Evolutionary conservation across 768 basidiomycete species (phyloP), one percentile per base, ranked within the genome.

Genomic region (Lentinula guzmanii): DNA sequence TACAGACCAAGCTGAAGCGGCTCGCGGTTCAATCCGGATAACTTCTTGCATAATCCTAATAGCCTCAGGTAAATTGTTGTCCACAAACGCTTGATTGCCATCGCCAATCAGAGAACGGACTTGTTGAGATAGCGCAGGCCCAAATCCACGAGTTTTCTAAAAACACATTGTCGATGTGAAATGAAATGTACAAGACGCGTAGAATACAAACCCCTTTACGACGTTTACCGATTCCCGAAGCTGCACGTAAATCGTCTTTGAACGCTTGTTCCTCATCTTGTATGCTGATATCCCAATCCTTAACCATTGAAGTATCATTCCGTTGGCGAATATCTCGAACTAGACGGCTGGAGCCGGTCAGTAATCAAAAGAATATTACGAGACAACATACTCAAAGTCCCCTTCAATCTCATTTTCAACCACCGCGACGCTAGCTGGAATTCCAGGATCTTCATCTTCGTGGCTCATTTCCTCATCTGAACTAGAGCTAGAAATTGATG

Each of bases 1-100:
- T 0, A 94, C 91, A 7, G 86, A 84, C 95, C 95, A 99, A 1
- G 94, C 91, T 2, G 84, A 75, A 0, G 82, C 78, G 1, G 93
- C 90, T 16, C 90, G 84, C 2, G 95, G 93, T 70, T 99, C 96
- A 60, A 95, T 92, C 8, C 93, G 85, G 58, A 99, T 93, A 65
- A 97, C 91, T 69, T 98, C 93, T 69, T 89, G 87, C 84, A 95
- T 91, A 28, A 88, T 81, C 18, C 85, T 82, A 39, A 93, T 86
- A 1, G 93, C 88, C 65, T 88, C 81, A 2, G 78, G 73, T 8
- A 86, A 74, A 60, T 92, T 74, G 62, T 77, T 83, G 66, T 89
- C 84, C 54, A 95, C 84, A 71, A 92, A 97, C 2, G 90, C 89
- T 67, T 90, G 85, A 69, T 95, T 95, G 21, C 91, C 95, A 59